A percentile compares a stretch with the other conserved stretches of the same genome.
Evolutionary conservation across 306 rosid genomes (phyloP).

Genomic region (Pyrus bretschneideri): DNA sequence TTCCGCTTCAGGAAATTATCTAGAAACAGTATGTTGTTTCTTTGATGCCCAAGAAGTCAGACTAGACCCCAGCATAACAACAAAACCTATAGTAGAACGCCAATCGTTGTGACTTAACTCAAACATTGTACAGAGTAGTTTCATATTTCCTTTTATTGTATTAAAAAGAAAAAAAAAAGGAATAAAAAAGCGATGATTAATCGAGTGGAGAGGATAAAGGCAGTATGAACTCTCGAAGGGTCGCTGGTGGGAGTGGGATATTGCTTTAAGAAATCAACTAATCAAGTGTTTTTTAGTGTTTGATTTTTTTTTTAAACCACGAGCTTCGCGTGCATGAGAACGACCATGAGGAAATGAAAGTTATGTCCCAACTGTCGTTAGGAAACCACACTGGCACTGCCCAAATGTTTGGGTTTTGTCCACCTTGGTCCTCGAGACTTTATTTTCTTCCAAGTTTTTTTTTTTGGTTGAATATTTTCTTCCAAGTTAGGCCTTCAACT

Average conservation of each 20-base stretch:
- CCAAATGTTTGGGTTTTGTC: too few species aligned
- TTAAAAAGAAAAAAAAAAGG: not conserved
- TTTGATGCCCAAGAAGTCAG: too few species aligned
- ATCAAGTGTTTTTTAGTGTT: not conserved
- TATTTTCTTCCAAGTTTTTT: not conserved
- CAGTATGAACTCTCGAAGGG: not conserved
- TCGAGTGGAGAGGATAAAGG: not conserved
- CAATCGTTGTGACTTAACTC: not conserved
- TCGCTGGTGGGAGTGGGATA: not conserved
- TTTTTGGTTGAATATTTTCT: too few species aligned
- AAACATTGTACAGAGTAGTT: too few species aligned
- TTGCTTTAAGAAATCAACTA: not conserved
- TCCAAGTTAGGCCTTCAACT: not conserved
- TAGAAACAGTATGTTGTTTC: too few species aligned
- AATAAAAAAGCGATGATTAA: not conserved
- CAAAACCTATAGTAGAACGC: too few species aligned
- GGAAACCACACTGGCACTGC: not conserved
- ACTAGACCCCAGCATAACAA: too few species aligned
- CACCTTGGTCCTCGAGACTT: too few species aligned
- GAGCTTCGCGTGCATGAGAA: slow-evolving; percentile 18
- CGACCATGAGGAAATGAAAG: not conserved
- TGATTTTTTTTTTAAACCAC: not conserved
- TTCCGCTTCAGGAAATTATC: too few species aligned
- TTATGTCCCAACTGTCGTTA: not conserved
- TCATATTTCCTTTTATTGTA: too few species aligned